These are phyloP conservation scores for Pycnococcus provasolii DNA, from an alignment of 139 green algal genomes.

Conservation along the genomic window DNA sequence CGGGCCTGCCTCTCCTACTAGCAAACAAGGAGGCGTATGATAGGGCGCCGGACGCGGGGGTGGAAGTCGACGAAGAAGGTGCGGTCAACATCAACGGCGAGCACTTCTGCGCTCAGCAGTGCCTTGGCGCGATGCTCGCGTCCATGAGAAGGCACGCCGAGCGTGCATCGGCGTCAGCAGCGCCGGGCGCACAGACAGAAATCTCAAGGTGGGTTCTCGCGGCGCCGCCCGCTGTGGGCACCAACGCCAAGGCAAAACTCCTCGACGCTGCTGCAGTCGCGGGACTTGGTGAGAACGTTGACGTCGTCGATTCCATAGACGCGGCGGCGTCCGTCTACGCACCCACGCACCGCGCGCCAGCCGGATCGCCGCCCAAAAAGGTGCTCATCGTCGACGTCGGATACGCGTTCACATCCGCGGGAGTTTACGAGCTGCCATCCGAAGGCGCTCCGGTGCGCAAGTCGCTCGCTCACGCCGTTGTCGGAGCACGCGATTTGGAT, in stretches of 20 bases:
- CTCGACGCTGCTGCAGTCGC: background rate
- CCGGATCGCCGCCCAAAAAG: background rate
- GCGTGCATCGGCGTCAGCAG: no score
- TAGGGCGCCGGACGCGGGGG: no score
- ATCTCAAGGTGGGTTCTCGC: background rate
- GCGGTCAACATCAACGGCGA: background rate
- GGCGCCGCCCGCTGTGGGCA: background rate
- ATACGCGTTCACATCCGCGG: background rate
- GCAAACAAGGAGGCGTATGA: no score
- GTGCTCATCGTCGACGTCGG: constrained; percentile 2
- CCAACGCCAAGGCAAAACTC: background rate
- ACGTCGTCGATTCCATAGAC: background rate
- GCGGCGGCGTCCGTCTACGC: background rate
- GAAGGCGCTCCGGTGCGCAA: background rate
- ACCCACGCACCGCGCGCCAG: background rate
- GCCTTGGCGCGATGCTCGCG: background rate
- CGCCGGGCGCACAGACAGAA: no score
- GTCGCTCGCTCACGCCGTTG: background rate
- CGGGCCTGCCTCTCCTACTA: no score
- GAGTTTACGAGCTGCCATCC: background rate
- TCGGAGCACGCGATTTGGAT: background rate
- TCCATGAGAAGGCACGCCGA: background rate
- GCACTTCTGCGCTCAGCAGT: background rate
- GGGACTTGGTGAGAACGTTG: background rate
- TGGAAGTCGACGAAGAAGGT: no score